Percentiles rank a stretch among this genome's conserved stretches.
Conservation (phyloP, 2,329 filamentous ascomycete species). For the Macroventuria anomochaeta region DNA sequence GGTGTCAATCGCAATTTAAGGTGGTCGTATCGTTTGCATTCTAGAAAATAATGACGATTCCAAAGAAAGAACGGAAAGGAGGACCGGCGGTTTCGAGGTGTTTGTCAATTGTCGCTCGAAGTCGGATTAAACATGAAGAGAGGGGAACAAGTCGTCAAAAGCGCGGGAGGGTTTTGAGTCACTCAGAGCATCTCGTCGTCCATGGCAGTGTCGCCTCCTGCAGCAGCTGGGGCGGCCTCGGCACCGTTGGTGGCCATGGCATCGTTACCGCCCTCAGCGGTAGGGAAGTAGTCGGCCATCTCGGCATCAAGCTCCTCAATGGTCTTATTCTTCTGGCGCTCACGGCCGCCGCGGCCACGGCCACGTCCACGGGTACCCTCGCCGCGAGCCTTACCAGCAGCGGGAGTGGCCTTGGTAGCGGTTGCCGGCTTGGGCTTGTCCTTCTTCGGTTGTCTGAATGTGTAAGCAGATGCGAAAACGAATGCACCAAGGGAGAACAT, state of each 20-base stretch:
- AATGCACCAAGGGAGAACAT: conserved; percentile 48
- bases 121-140: conserved; percentile 6
- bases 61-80: conserved; percentile 21
- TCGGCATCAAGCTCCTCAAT: conserved; percentile 95
- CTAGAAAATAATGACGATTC: conserved; percentile 22
- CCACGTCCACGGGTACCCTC: conserved; percentile 53
- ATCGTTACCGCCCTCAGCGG: conserved; percentile 52
- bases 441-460: conserved; percentile 67
- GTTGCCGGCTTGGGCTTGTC: conserved; percentile 74
- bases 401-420: conserved; percentile 68
- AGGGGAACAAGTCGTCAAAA: conserved; percentile 13
- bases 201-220: conserved; percentile 48
- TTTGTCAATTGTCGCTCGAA: conserved; percentile 17
- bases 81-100: conserved; percentile 19
- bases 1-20: conserved; percentile 15
- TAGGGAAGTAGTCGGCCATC: conserved; percentile 93
- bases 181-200: conserved; percentile 50
- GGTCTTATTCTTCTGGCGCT: conserved; percentile 84
- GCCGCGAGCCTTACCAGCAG: conserved; percentile 53
- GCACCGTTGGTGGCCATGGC: conserved; percentile 55
- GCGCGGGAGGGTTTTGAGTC: neutral
- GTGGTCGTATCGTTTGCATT: conserved; percentile 16
- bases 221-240: conserved; percentile 53
- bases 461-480: conserved; percentile 11
- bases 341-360: conserved; percentile 54